Base-by-base conservation (phyloP, 805 yeast species). In the Pichia eremophila region DNA sequence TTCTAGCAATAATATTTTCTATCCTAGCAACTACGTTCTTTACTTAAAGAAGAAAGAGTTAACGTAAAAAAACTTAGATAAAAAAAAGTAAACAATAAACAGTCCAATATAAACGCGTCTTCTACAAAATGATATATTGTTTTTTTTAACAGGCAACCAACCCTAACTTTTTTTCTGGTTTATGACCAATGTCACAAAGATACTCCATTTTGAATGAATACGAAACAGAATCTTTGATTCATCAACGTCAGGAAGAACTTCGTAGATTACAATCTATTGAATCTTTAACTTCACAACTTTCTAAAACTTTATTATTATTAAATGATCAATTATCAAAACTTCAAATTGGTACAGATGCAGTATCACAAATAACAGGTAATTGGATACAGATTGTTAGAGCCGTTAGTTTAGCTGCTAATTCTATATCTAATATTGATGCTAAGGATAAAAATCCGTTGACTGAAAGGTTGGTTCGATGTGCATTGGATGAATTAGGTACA, bases 341-440 rank as follows among this genome's bases (percentile, higher is more conserved):
- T 63, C 63, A 71, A 44, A 73, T 73, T 39, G 88, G 88, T 0
- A 72, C 87, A 1, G 79, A 72, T 41, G 74, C 82, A 37, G 81
- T 80, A 8, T 76, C 78, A 3, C 62, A 71, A 6, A 76, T 83
- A 2, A 69, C 84, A 55, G 69, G 77, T 3, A 81, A 79, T 54
- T 83, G 90, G 90, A 73, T 74, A 47, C 77, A 74, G 48, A 80
- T 83, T 18, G 66, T 79, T 18, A 69, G 77, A 49, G 74, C 85
- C 3, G 75, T 82, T 0, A 74, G 83, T 11, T 63, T 83, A 54
- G 88, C 88, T 32, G 69, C 78, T 27, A 56, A 73, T 56, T 72
- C 79, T n/a, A 57, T 77, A 49, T 55, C 68, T 1, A 67, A 69
- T 17, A 63, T 62, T 40, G 79, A 73, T 48, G 70, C 70, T 47